phyloP scores from a whole-genome alignment of 257 asterid species.

The Lithospermum erythrorhizon region DNA sequence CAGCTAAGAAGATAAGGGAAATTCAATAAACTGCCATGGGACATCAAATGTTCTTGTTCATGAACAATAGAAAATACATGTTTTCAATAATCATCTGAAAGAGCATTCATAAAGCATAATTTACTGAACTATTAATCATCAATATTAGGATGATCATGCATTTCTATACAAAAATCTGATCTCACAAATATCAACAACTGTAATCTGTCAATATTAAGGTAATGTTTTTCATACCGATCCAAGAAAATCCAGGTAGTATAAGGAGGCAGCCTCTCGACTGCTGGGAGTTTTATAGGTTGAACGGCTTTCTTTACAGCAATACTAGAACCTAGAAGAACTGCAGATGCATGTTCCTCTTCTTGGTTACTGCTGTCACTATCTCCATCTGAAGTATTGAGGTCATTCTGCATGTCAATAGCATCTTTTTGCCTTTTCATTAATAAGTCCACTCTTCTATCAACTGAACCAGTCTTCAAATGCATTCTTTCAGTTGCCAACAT shows the following conservation, averaged over 20 bases:
- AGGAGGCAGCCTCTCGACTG: constrained; percentile 53
- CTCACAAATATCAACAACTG: too few relatives aligned
- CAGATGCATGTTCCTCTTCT: constrained; percentile 84
- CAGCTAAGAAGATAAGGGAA: too few relatives aligned
- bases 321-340: constrained; percentile 81
- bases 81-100: too few relatives aligned
- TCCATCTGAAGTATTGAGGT: constrained; percentile 50
- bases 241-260: constrained; percentile 82
- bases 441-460: constrained; percentile 45
- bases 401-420: constrained; percentile 73
- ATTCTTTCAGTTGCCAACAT: constrained; percentile 56
- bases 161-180: too few relatives aligned
- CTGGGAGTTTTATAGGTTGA: constrained; percentile 74
- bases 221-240: constrained; percentile 53
- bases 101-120: too few relatives aligned
- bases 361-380: constrained; percentile 58
- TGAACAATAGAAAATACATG: too few relatives aligned
- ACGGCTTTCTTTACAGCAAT: constrained; percentile 81
- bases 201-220: not conserved
- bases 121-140: too few relatives aligned
- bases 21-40: too few relatives aligned
- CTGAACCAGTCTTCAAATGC: constrained; percentile 30
- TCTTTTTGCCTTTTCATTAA: constrained; percentile 84
- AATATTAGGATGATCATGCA: too few relatives aligned
- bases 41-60: too few relatives aligned